Percentiles rank a stretch among this genome's conserved stretches.
Evolutionary conservation across 177 flowering plant species (phyloP).

Genomic region (Vitis hybrid): DNA sequence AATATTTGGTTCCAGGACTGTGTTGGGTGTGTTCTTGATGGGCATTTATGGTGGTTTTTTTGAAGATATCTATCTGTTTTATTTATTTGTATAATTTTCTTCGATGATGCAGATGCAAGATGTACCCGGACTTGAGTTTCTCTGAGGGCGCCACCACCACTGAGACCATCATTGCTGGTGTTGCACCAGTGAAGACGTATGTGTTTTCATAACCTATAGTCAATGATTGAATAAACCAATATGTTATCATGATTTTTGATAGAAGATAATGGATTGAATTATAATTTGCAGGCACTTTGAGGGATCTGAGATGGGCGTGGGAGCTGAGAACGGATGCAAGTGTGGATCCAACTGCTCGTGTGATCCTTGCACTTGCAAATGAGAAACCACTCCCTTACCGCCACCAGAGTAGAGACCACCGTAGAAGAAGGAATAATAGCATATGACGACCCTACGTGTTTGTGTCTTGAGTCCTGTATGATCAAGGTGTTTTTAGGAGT

Average conservation of each 20-base stretch:
- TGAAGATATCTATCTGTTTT: not conserved
- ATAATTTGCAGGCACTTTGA: constrained; percentile 35
- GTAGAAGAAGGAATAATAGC: too few relatives aligned
- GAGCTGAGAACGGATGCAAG: constrained; percentile 62
- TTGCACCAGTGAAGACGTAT: constrained; percentile 48
- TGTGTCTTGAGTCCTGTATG: too few relatives aligned
- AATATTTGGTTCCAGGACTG: too few relatives aligned
- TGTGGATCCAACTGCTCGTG: constrained; percentile 73
- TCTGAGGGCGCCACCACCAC: constrained; percentile 36
- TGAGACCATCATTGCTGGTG: constrained; percentile 48
- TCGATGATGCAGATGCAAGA: constrained; percentile 46
- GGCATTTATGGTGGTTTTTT: not conserved
- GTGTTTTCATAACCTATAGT: not conserved
- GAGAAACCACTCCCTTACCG: constrained; percentile 9
- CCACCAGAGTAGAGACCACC: too few relatives aligned
- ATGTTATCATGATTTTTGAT: not conserved
- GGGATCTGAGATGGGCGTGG: constrained; percentile 45
- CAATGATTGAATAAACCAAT: not conserved
- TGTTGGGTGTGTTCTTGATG: too few relatives aligned
- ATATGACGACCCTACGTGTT: too few relatives aligned
- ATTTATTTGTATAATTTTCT: not conserved
- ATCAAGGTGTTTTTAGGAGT: too few relatives aligned
- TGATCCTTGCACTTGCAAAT: constrained; percentile 67
- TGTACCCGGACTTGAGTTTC: constrained; percentile 59
- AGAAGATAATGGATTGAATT: not conserved